Evolutionary conservation across 192 early-diverging fungal genomes (phyloP).

Genomic region (Mortierella hygrophila): DNA sequence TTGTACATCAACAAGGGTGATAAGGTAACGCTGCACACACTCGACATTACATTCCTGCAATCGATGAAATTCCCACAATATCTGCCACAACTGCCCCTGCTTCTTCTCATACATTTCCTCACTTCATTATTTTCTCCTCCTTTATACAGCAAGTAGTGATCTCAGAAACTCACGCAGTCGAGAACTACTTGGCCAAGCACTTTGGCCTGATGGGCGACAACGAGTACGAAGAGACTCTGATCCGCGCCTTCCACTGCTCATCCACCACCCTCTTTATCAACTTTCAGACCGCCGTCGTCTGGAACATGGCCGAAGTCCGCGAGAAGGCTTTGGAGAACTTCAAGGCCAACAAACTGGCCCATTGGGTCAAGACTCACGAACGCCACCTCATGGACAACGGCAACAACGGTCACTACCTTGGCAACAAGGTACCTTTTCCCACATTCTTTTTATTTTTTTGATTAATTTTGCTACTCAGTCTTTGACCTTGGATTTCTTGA

Average conservation of each 20-base stretch:
- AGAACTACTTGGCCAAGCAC: slow-evolving; percentile 25
- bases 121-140: background rate
- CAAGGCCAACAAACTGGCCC: background rate
- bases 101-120: background rate
- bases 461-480: background rate
- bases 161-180: slow-evolving; percentile 8
- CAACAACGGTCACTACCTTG: slow-evolving; percentile 31
- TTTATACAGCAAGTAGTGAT: slow-evolving; percentile 14
- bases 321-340: background rate
- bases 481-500: background rate
- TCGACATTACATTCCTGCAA: too few species aligned
- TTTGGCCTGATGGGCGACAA: slow-evolving; percentile 35
- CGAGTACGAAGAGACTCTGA: slow-evolving; percentile 23
- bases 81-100: too few species aligned
- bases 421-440: slow-evolving; percentile 18
- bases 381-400: slow-evolving; percentile 23
- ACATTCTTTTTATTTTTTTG: background rate
- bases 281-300: background rate
- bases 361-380: slow-evolving; percentile 19
- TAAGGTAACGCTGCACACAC: background rate
- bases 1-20: slow-evolving; percentile 18
- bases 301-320: slow-evolving; percentile 1
- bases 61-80: background rate
- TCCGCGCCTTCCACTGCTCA: slow-evolving; percentile 19
- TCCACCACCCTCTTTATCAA: background rate